Evolutionary conservation across 2,329 filamentous ascomycete genomes (phyloP).

Genomic region (Phaeosphaeria sp.): DNA sequence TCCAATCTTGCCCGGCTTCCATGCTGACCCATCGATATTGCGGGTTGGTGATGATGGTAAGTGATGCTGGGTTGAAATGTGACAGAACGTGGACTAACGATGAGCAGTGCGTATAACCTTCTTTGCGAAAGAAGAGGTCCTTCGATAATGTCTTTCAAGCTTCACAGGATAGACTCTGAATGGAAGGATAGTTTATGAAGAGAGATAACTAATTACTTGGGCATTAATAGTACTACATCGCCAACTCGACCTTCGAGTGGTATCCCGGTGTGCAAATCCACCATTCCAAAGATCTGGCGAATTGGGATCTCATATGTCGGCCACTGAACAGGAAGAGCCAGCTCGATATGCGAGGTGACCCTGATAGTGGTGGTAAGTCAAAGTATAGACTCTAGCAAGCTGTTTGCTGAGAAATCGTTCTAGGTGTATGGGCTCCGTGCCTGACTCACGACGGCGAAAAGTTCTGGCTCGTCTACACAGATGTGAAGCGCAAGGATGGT

Average conservation of each 20-base stretch:
- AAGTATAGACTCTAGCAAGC: neutral
- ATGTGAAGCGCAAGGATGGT: slow-evolving; percentile 71
- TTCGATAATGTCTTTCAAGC: too few relatives aligned
- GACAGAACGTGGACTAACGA: slow-evolving; percentile 6
- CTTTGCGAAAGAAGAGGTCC: too few relatives aligned
- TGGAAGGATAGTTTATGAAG: too few relatives aligned
- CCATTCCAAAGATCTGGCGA: slow-evolving; percentile 60
- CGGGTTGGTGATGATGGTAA: slow-evolving; percentile 53
- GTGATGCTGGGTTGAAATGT: neutral
- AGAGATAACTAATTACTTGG: neutral
- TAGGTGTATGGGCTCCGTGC: slow-evolving; percentile 67
- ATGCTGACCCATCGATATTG: slow-evolving; percentile 66
- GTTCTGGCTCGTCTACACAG: slow-evolving; percentile 70
- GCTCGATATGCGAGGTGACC: slow-evolving; percentile 59
- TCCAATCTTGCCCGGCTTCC: slow-evolving; percentile 66
- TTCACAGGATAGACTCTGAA: too few relatives aligned
- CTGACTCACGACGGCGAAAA: slow-evolving; percentile 65
- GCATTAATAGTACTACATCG: slow-evolving; percentile 58
- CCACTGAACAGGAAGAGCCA: slow-evolving; percentile 60
- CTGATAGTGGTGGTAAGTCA: slow-evolving; percentile 55
- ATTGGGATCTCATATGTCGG: slow-evolving; percentile 61
- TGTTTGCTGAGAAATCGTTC: slow-evolving; percentile 3
- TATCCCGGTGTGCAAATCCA: slow-evolving; percentile 64
- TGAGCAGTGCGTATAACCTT: slow-evolving; percentile 5
- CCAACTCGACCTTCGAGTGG: slow-evolving; percentile 68